Evolutionary conservation across 805 yeast species (phyloP).

Genomic region (Kodamaea hsintzibuensis): DNA sequence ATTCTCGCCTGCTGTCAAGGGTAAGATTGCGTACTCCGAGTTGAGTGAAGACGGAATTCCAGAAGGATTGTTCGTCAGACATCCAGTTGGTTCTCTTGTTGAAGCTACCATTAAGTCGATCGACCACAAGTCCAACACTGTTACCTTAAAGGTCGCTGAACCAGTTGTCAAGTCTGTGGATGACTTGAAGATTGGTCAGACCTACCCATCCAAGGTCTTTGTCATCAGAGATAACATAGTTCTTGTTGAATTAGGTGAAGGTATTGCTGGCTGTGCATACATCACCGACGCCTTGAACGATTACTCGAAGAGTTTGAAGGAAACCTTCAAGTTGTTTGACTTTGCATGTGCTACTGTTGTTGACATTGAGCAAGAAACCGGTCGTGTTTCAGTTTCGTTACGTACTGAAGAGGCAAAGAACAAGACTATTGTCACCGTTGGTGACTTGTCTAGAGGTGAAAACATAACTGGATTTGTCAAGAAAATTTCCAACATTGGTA

Average conservation of each 20-base stretch:
- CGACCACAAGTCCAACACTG: slow-evolving; percentile 54
- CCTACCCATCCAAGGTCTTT: slow-evolving; percentile 61
- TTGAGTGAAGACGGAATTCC: slow-evolving; percentile 54
- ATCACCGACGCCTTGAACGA: slow-evolving; percentile 78
- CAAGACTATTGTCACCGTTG: slow-evolving; percentile 45
- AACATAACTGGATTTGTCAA: slow-evolving; percentile 81
- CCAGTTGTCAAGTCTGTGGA: slow-evolving; percentile 36
- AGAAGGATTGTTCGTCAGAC: slow-evolving; percentile 50
- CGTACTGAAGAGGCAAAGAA: slow-evolving; percentile 56
- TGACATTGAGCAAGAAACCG: slow-evolving; percentile 47
- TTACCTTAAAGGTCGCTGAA: slow-evolving; percentile 50
- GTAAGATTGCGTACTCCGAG: slow-evolving; percentile 65
- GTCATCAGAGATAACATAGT: slow-evolving; percentile 61
- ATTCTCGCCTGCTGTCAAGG: slow-evolving; percentile 66
- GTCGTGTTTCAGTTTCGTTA: slow-evolving; percentile 63
- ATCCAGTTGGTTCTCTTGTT: slow-evolving; percentile 74
- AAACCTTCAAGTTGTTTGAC: slow-evolving; percentile 50
- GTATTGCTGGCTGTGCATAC: slow-evolving; percentile 61
- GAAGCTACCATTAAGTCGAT: slow-evolving; percentile 53
- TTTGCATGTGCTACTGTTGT: slow-evolving; percentile 58
- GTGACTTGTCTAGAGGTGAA: slow-evolving; percentile 66
- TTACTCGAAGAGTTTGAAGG: slow-evolving; percentile 54
- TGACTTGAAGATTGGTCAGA: slow-evolving; percentile 55
- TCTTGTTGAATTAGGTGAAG: slow-evolving; percentile 67
- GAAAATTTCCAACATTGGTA: slow-evolving; percentile 70